These are phyloP conservation scores for Pseudogymnoascus sp. DNA, from an alignment of 2,329 filamentous ascomycete species.

Conservation along the genomic window DNA sequence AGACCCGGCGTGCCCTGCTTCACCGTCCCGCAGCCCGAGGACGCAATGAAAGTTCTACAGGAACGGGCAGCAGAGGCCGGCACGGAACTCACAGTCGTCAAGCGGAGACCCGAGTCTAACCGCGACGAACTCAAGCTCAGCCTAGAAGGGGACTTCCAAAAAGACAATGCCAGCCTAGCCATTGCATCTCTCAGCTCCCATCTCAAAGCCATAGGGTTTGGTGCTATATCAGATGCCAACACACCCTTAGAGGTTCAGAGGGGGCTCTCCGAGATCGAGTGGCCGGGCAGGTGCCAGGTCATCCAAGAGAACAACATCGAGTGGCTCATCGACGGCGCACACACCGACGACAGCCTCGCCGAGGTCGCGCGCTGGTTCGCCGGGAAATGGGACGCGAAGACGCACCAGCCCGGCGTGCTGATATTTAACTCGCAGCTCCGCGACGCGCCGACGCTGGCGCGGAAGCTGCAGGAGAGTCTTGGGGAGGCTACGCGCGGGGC, in stretches of 20 bases:
- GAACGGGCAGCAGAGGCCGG: conserved; percentile 41
- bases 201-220: conserved; percentile 33
- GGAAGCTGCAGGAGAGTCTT: conserved; percentile 34
- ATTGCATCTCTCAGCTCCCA: conserved; percentile 44
- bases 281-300: conserved; percentile 68
- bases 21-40: conserved; percentile 47
- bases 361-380: conserved; percentile 76
- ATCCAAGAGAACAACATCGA: conserved; percentile 35
- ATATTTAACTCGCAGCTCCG: background rate
- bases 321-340: conserved; percentile 20
- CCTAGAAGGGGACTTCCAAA: conserved; percentile 48
- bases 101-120: conserved; percentile 12
- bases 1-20: conserved; percentile 58
- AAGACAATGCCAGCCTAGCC: conserved; percentile 45
- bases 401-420: background rate
- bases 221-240: conserved; percentile 21
- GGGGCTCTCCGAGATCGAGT: conserved; percentile 64
- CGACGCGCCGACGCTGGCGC: conserved; percentile 31
- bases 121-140: conserved; percentile 22
- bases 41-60: conserved; percentile 51
- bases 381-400: conserved; percentile 23
- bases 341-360: conserved; percentile 64
- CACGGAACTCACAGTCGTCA: conserved; percentile 18
- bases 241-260: conserved; percentile 56
- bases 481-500: conserved; percentile 21